Percentiles rank a stretch among this genome's conserved stretches.
phyloP scores from a whole-genome alignment of 2,329 filamentous ascomycete species.

The Ambrosiella cleistominuta region DNA sequence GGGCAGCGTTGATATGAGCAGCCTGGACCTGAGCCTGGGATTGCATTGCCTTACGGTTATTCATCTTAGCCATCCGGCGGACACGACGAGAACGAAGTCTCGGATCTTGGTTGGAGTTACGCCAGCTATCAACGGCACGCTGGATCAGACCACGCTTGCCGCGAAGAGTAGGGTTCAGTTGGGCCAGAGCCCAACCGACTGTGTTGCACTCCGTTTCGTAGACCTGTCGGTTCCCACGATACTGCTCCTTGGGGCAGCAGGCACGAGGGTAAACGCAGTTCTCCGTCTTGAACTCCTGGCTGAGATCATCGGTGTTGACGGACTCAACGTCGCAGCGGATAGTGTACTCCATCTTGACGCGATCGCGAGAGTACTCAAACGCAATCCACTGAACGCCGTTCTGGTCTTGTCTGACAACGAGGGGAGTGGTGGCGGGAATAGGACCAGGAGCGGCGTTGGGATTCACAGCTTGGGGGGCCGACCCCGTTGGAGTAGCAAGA shows the following conservation, averaged over 20 bases:
- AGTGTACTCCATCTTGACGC: conserved; percentile 98
- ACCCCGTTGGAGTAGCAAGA: conserved; percentile 28
- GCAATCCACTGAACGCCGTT: conserved; percentile 98
- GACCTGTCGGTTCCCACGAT: conserved; percentile 83
- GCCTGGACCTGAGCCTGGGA: conserved; percentile 28
- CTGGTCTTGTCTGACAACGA: conserved; percentile 85
- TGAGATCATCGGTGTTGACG: conserved; percentile 73
- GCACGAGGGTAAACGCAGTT: conserved; percentile 96
- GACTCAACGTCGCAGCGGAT: conserved; percentile 97
- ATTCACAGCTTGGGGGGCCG: conserved; percentile 43
- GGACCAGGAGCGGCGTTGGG: conserved; percentile 86
- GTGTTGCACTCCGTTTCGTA: conserved; percentile 99
- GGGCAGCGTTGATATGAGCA: conserved; percentile 34
- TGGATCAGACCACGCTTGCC: conserved; percentile 94
- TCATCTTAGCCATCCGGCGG: conserved; percentile 90
- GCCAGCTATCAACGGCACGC: conserved; percentile 93
- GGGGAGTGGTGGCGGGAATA: conserved; percentile 86
- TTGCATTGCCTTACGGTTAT: conserved; percentile 58
- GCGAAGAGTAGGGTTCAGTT: conserved; percentile 76
- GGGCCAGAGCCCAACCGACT: conserved; percentile 95
- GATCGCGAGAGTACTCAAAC: conserved; percentile 91
- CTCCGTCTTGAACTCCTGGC: conserved; percentile 83
- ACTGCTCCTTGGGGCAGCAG: conserved; percentile 88
- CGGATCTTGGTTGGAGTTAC: conserved; percentile 96
- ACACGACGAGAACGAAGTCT: conserved; percentile 80